Conservation (phyloP, 2,329 filamentous ascomycete genomes). For the Paraphaeosphaeria sporulosa region DNA sequence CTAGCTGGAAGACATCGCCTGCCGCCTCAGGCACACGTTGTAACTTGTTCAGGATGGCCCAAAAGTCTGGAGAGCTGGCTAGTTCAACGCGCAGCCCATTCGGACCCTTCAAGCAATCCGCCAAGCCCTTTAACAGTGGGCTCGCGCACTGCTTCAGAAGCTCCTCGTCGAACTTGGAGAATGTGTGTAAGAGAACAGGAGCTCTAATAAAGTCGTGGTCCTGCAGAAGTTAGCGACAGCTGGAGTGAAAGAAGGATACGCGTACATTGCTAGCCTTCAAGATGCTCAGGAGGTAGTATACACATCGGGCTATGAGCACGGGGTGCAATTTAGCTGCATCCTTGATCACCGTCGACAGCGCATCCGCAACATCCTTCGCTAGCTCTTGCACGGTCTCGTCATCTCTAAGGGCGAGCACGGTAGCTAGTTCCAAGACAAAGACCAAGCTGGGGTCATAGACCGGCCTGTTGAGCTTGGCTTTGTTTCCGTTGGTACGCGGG, state of each 20-base stretch:
- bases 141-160: constrained; percentile 77
- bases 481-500: constrained; percentile 67
- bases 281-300: constrained; percentile 85
- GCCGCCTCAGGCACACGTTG: constrained; percentile 74
- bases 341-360: constrained; percentile 80
- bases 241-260: constrained; percentile 19
- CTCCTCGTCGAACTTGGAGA: constrained; percentile 85
- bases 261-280: constrained; percentile 85
- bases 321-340: constrained; percentile 81
- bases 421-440: constrained; percentile 91
- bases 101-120: constrained; percentile 79
- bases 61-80: constrained; percentile 96
- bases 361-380: constrained; percentile 80
- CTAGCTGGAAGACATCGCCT: constrained; percentile 82
- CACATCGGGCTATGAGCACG: constrained; percentile 81
- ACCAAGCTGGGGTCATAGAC: constrained; percentile 86
- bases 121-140: constrained; percentile 79
- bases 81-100: constrained; percentile 86
- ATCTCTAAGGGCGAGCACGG: constrained; percentile 79
- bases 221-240: constrained; percentile 51
- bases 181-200: constrained; percentile 88
- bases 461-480: constrained; percentile 62
- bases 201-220: constrained; percentile 91
- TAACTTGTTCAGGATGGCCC: constrained; percentile 84
- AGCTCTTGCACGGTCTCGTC: constrained; percentile 73